Evolutionary conservation across 768 basidiomycete species (phyloP), one percentile per base, ranked within the genome.

Genomic region (Hortiboletus campestris): DNA sequence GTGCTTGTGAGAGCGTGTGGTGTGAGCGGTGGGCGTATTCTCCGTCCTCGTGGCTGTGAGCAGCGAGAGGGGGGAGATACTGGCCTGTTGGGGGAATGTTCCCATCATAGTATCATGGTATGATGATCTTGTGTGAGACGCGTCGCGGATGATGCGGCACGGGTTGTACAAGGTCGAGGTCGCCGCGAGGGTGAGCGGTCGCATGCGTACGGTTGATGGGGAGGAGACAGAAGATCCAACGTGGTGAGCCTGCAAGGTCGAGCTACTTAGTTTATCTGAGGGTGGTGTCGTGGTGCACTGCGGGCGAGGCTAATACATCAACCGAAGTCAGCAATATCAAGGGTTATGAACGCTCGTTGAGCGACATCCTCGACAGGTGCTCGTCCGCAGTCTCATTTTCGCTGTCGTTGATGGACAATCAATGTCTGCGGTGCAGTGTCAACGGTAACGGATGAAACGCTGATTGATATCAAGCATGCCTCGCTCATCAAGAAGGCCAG

Each of bases 391-490:
- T 25, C 25, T 25, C 25, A 25, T 43, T 10, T 14, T n/a, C 16
- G 46, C 32, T 19, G 32, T 45, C 20, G n/a, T 42, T 42, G 45
- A 49, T 54, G 10, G 44, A 40, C 43, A 11, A 46, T 45, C 47
- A 20, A 60, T 34, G 34, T 25, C 44, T 25, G 34, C 17, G 28
- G 22, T 16, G 51, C 42, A 12, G 28, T 43, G 36, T 12, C 35
- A 20, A 25, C 25, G 25, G 39, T 46, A 39, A 9, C 36, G 6
- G 22, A 57, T 43, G 35, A 32, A 12, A 42, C 14, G 22, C 8
- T 48, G 57, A 60, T 55, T 9, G 46, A 49, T 50, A 29, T 32
- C 35, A 46, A 40, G 48, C 22, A 49, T 46, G 53, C 60, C 48
- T 48, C 53, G 29, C 16, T 47, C 28, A 32, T 35, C 31, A 17